A percentile compares a stretch with the other conserved stretches of the same genome.
Conservation (phyloP, 176 grass and related monocot species). For the Carex pumila region DNA sequence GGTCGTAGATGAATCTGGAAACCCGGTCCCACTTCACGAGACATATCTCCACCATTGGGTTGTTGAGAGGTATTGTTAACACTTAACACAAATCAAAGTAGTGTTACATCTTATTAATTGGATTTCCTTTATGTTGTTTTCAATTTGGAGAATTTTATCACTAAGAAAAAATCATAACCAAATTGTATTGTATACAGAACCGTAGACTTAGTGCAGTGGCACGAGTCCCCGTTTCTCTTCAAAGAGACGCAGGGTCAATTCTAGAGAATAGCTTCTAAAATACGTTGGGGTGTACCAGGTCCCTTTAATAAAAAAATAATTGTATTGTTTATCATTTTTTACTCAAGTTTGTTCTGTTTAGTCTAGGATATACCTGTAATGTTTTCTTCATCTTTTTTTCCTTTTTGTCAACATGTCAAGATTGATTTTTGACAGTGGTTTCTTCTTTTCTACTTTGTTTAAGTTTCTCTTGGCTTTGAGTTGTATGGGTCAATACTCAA, state of each 20-base stretch:
- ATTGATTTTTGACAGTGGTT: not conserved
- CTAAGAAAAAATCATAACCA: not conserved
- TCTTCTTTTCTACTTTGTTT: not conserved
- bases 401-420: not conserved
- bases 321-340: not conserved
- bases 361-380: not conserved
- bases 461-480: not conserved
- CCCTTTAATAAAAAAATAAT: no score
- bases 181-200: not conserved
- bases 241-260: no score
- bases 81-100: not conserved
- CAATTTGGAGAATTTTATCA: not conserved
- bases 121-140: not conserved
- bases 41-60: slow-evolving; percentile 92
- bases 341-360: not conserved
- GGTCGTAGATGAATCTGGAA: slow-evolving; percentile 55
- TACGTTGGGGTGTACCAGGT: no score
- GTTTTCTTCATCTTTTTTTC: not conserved
- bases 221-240: no score
- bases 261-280: no score
- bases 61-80: slow-evolving; percentile 29
- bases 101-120: not conserved
- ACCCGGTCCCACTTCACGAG: slow-evolving; percentile 63
- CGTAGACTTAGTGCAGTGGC: no score
- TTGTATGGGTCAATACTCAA: not conserved